phyloP scores from a whole-genome alignment of 495 filamentous ascomycete species.

The Neurospora cerealis region DNA sequence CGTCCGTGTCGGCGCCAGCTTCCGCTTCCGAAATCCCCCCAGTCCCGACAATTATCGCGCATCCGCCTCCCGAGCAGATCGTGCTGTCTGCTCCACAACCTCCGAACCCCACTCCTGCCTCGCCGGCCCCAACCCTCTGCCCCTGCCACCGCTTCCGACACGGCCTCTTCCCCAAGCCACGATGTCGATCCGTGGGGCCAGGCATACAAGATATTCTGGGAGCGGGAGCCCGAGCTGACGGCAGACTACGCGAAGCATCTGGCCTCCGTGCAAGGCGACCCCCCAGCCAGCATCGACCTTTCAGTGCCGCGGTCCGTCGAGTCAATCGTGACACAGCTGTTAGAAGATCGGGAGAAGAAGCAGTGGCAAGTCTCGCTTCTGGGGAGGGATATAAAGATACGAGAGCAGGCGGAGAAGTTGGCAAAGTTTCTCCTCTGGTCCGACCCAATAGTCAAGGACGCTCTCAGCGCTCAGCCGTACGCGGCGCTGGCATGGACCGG shows the following conservation, averaged over 20 bases:
- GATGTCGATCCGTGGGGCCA: neutral
- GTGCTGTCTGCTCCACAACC: neutral
- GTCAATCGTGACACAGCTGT: conserved; percentile 11
- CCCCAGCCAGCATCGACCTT: neutral
- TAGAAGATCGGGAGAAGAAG: conserved; percentile 15
- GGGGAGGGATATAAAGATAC: conserved; percentile 13
- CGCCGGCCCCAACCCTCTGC: neutral
- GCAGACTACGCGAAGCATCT: neutral
- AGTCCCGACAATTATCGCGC: neutral
- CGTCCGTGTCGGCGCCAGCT: neutral
- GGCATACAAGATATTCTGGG: neutral
- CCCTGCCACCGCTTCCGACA: neutral
- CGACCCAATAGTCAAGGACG: conserved; percentile 15
- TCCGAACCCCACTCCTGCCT: neutral
- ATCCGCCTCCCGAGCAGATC: neutral
- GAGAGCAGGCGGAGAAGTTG: conserved; percentile 19
- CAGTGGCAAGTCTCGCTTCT: conserved; percentile 15
- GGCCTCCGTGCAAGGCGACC: neutral
- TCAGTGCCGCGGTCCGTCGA: neutral
- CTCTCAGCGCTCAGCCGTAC: conserved; percentile 22
- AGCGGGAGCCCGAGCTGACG: neutral
- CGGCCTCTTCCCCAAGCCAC: neutral
- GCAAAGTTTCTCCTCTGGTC: conserved; percentile 24
- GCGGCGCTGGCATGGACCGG: conserved; percentile 25
- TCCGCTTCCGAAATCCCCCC: neutral